These are phyloP conservation scores for Mycena crocata DNA, from an alignment of 768 basidiomycete genomes.

Conservation along the genomic window DNA sequence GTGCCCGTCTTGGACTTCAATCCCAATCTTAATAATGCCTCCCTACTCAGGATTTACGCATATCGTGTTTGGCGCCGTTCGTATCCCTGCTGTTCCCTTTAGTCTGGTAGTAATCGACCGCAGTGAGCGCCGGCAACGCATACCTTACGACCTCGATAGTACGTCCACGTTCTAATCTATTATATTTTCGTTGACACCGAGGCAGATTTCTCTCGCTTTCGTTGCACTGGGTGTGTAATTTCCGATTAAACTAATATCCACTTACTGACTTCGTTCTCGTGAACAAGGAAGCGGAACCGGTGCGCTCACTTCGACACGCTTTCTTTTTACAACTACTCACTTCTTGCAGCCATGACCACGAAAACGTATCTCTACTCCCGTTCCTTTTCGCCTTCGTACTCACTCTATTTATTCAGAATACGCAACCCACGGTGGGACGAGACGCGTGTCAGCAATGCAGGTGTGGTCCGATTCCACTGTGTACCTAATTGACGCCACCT, in stretches of 20 bases:
- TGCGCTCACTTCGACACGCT: conserved; percentile 1
- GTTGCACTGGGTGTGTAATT: conserved; percentile 20
- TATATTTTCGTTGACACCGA: not conserved
- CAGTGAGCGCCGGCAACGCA: conserved; percentile 47
- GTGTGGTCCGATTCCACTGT: conserved; percentile 14
- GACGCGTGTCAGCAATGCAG: conserved; percentile 45
- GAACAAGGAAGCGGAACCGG: conserved; percentile 23
- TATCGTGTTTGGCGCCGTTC: conserved; percentile 52
- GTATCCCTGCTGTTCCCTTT: conserved; percentile 11
- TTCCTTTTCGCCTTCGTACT: not conserved
- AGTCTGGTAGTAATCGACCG: not conserved
- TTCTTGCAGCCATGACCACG: conserved; percentile 42
- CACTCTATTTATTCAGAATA: conserved; percentile 31
- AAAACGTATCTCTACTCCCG: conserved; percentile 40
- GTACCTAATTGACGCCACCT: conserved; percentile 3
- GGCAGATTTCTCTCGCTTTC: conserved; percentile 22
- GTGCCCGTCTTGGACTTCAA: not conserved
- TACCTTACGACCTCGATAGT: conserved; percentile 46
- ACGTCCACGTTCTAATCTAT: not conserved
- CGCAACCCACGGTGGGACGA: conserved; percentile 47
- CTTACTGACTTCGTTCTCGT: not conserved
- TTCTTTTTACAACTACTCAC: not conserved
- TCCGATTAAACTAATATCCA: not conserved
- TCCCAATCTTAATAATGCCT: not conserved
- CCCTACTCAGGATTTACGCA: conserved; percentile 44